Evolutionary conservation across 75 land plant species (phyloP), one percentile per base, ranked within the genome.

Genomic region (Ceratopteris richardii): DNA sequence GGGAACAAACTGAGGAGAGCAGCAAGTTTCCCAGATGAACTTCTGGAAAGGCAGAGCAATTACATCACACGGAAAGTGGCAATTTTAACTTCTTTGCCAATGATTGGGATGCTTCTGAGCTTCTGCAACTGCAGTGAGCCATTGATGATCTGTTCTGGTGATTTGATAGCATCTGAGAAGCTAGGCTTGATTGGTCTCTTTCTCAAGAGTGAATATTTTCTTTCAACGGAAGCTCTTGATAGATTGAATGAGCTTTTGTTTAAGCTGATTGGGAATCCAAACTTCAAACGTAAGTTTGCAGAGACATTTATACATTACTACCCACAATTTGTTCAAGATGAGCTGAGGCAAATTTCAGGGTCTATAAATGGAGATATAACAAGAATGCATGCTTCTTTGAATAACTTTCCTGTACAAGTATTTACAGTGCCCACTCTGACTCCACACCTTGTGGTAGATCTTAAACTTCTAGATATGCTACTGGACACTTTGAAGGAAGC

Each of bases 341-440:
- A 71, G 0, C 53, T 83, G 5, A 62, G 24, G 57, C 79, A 66
- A 46, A 55, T 60, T 14, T 44, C 29, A 33, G 71, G 73, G 54
- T 42, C 54, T 22, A 19, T 3, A 31, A 41, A 44, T 50, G 60
- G 56, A 36, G 57, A 47, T 51, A 43, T 50, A 29, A 16, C 50
- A 1, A 67, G 68, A 54, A 78, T 76, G 22, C 78, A 77, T 63
- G 79, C 82, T 19, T 64, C 86, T 0, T 67, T 85, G 7, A 55
- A 79, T 56, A 79, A 75, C 21, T 94, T 94, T 65, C 83, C 96
- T 51, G 98, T 94, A 30, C 98, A 94, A 69, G 81, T 94, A 54
- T 79, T 90, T 36, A 94, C 98, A 9, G 98, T 90, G 51, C 96
- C 98, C n/a, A 83, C 88, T 40, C 66, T 94, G 25, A 83, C 88